Base-by-base conservation (phyloP, 2,329 filamentous ascomycete genomes). In the Sporothrix luriei region DNA sequence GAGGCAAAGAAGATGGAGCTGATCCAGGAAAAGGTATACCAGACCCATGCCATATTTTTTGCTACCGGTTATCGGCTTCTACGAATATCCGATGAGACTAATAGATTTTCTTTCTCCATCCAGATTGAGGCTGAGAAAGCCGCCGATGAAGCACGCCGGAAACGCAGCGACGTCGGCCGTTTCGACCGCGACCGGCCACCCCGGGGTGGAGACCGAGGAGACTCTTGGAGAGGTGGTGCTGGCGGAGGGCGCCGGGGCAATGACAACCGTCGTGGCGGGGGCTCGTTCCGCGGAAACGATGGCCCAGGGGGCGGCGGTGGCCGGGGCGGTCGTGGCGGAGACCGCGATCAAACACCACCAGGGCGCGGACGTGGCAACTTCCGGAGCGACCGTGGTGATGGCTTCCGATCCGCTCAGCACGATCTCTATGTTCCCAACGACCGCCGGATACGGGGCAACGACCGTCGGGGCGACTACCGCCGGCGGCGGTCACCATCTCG, bases 1-100 rank as follows among this genome's bases (percentile, higher is more conserved):
- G 95, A 99, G 78, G 94, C 94, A 0, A 99, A 99, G 84, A 99
- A 98, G 81, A 82, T 92, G 57, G 95, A 99, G 80, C 83, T 99
- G 62, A 92, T 95, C 72, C 93, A 97, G 80, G 93, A 97, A 80
- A 97, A 97, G 90, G 94, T 96, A 78, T 46, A 77, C 52, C 46
- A n/a, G 7, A 0, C 24, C 16, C 16, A n/a, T 33, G 13, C n/a
- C 10, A 11, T n/a, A 21, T 38, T 40, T 40, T 5, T 21, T 7
- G 19, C 14, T 7, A 11, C 24, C 19, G 16, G 5, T n/a, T 9
- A n/a, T n/a, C 19, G 19, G 19, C 16, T 21, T 2, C 16, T 49
- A 7, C 19, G 19, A n/a, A 4, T n/a, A 16, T 14, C 16, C 16
- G 43, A 3, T 13, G 26, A 26, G 14, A 14, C 62, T 59, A 26